phyloP scores from a whole-genome alignment of 1,139 yeast genomes.

The Candida sp. region DNA sequence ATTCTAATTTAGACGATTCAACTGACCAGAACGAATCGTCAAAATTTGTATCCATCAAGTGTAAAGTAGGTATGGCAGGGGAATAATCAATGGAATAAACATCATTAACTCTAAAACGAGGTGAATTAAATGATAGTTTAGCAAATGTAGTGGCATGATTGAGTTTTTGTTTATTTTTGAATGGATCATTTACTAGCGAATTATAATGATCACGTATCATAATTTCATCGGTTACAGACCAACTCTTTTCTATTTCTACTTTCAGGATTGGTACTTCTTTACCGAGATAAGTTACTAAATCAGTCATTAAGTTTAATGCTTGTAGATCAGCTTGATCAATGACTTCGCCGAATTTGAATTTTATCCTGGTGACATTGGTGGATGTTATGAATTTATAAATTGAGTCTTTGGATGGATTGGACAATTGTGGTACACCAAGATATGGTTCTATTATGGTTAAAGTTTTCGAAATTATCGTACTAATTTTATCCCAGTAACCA shows the following conservation, averaged over 20 bases:
- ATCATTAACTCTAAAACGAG: constrained; percentile 18
- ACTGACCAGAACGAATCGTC: constrained; percentile 24
- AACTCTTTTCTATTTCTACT: constrained; percentile 24
- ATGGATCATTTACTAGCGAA: constrained; percentile 2
- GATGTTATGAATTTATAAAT: constrained; percentile 11
- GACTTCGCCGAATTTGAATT: constrained; percentile 28
- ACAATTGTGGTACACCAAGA: constrained; percentile 13
- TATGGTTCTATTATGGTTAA: constrained; percentile 16
- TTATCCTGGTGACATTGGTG: constrained; percentile 12
- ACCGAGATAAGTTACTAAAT: constrained; percentile 12
- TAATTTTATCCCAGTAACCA: not conserved
- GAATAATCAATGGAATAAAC: constrained; percentile 5
- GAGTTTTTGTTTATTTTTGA: constrained; percentile 6
- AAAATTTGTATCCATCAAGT: constrained; percentile 1
- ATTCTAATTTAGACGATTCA: constrained; percentile 25
- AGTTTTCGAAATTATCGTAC: not conserved
- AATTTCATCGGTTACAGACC: constrained; percentile 31
- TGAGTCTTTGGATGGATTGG: constrained; percentile 8
- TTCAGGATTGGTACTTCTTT: constrained; percentile 1
- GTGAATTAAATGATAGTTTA: constrained; percentile 20
- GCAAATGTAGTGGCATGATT: constrained; percentile 16
- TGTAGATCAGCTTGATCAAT: constrained; percentile 24
- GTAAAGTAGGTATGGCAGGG: constrained; percentile 2
- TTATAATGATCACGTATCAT: constrained; percentile 17
- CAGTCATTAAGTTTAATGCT: constrained; percentile 19